Conservation (phyloP, 176 grass and related monocot genomes). For the Tuctoria greenei region DNA sequence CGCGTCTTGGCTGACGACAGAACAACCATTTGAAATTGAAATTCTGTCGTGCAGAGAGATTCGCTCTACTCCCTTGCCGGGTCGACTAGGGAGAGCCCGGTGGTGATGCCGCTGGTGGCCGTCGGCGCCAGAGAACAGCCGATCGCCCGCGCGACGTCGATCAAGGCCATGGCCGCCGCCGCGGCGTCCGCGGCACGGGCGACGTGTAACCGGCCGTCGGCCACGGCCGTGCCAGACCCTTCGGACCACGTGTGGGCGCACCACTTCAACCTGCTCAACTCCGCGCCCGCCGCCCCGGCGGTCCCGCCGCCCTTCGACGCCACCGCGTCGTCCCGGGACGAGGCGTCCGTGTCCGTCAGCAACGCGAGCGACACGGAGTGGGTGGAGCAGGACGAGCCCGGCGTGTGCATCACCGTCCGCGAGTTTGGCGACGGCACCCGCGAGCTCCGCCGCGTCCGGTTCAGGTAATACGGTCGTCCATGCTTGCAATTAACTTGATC, state of each 20-base stretch:
- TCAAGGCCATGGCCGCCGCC: constrained; percentile 35
- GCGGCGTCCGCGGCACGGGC: constrained; percentile 37
- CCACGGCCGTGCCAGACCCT: constrained; percentile 71
- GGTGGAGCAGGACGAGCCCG: constrained; percentile 92
- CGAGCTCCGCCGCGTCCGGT: constrained; percentile 89
- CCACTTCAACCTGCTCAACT: constrained; percentile 61
- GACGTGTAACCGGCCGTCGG: constrained; percentile 51
- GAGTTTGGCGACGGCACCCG: constrained; percentile 86
- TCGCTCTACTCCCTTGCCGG: constrained; percentile 69
- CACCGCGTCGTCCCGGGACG: constrained; percentile 86
- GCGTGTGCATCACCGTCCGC: constrained; percentile 89
- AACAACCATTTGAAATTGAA: background rate
- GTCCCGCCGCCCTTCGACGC: constrained; percentile 28
- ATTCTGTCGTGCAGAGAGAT: constrained; percentile 55
- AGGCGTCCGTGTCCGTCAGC: constrained; percentile 85
- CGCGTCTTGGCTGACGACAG: background rate
- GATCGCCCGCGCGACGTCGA: constrained; percentile 36
- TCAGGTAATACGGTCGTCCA: constrained; percentile 63
- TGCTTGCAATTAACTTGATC: background rate
- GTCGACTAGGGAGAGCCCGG: constrained; percentile 68
- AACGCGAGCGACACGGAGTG: constrained; percentile 90
- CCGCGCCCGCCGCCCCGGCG: constrained; percentile 29
- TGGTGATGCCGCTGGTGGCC: constrained; percentile 16
- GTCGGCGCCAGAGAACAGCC: constrained; percentile 49
- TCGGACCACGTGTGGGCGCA: constrained; percentile 82